Evolutionary conservation across 2,329 filamentous ascomycete species (phyloP).

Genomic region (Cephalotrichum gorgonifer): DNA sequence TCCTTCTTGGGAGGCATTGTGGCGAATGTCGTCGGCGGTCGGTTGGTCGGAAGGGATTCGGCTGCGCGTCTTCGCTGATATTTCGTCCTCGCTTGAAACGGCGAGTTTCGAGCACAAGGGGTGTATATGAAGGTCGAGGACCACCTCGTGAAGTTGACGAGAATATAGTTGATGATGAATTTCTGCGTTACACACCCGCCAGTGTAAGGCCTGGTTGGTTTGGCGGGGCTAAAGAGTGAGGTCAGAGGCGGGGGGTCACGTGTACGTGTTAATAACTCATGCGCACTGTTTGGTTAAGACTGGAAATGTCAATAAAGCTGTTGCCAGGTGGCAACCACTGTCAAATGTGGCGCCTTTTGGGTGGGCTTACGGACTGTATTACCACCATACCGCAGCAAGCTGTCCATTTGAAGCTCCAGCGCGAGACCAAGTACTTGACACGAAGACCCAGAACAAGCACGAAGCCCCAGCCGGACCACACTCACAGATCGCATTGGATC

Average conservation of each 20-base stretch:
- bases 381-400: not conserved
- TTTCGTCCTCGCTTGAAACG: not conserved
- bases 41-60: not conserved
- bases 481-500: not conserved
- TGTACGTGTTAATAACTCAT: too few species aligned
- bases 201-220: too few species aligned
- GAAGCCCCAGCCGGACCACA: too few species aligned
- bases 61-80: too few species aligned
- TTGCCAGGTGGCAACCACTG: too few species aligned
- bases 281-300: too few species aligned
- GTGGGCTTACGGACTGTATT: too few species aligned
- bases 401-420: not conserved
- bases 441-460: not conserved
- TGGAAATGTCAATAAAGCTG: too few species aligned
- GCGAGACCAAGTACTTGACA: not conserved
- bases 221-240: conserved; percentile 6
- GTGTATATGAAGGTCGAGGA: not conserved
- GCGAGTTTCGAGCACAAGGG: not conserved
- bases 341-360: not conserved
- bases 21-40: conserved; percentile 14
- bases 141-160: not conserved
- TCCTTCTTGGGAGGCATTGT: conserved; percentile 65
- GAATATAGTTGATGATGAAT: not conserved
- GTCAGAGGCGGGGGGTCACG: conserved; percentile 10
- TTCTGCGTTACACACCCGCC: too few species aligned